Conservation (phyloP, 257 asterid genomes). For the Solanum raphanifolium region DNA sequence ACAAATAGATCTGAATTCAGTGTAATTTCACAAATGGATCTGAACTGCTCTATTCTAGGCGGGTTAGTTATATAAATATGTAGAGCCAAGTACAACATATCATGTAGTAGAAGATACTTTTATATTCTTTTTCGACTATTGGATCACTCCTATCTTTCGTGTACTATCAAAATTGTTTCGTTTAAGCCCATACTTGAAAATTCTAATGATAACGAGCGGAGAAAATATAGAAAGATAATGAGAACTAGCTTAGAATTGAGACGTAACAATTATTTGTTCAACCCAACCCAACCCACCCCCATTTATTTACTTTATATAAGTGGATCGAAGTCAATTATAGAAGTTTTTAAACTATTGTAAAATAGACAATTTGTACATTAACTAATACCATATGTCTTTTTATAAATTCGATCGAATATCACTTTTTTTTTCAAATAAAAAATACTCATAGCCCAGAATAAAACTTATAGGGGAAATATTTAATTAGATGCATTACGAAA, state of each 20-base stretch:
- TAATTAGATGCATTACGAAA: not conserved
- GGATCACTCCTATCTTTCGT: no score
- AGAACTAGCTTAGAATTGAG: not conserved
- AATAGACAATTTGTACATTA: not conserved
- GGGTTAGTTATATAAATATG: not conserved
- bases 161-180: no score
- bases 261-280: not conserved
- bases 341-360: not conserved
- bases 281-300: accelerated
- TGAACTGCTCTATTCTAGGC: not conserved
- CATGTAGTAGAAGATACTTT: not conserved
- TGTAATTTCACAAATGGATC: no score
- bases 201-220: no score
- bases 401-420: not conserved
- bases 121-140: no score
- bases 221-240: not conserved
- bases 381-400: not conserved
- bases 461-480: not conserved
- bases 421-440: not conserved
- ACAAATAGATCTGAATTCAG: no score
- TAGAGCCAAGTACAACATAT: not conserved
- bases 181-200: not conserved
- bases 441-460: not conserved
- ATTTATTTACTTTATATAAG: not conserved
- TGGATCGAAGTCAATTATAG: not conserved